Evolutionary conservation across 2,329 filamentous ascomycete genomes (phyloP), one percentile per base, ranked within the genome.

Genomic region (Metarhizium album): DNA sequence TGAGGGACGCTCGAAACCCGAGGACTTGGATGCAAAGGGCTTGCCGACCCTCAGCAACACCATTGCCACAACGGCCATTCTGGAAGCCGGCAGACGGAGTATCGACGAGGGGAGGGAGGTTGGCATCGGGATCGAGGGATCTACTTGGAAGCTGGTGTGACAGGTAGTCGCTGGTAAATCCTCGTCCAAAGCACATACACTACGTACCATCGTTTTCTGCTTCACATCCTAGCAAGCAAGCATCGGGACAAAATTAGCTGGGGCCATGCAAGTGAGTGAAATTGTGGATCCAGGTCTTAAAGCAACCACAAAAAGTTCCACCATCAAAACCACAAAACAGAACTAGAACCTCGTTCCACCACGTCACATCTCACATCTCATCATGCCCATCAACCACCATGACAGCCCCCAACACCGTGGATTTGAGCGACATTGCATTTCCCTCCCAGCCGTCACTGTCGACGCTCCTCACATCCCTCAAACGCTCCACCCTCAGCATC

Each of bases 1-100:
- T 62, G 80, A 86, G 29, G 86, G 87, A 22, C 74, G 76, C 42
- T 74, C 84, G 46, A 87, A 79, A 47, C 75, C 91, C 1, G 83
- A 83, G 24, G 83, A 90, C 56, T 74, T 96, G 31, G 90, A 96
- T 60, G 76, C 77, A 58, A 83, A 90, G 60, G 85, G 86, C 0
- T 68, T 96, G 56, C 90, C 90, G 1, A 96, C 91, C 11, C 70
- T 96, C 58, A 81, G 76, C 64, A 96, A 96, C 67, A 96, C 90
- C 0, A 83, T 95, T 60, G 88, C 87, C 14, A 96, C 90, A 1
- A 94, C 89, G 8, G 90, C 90, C 1, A 95, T 96, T 56, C 73
- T 96, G 51, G 86, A 96, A 68, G 90, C 90, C 1, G 90, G 91
- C 0, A 74, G 90, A 57, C 76, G 83, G 62, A 91, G 87, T 64